Conservation (phyloP, 768 basidiomycete genomes). For the Boletellus ananiceps region DNA sequence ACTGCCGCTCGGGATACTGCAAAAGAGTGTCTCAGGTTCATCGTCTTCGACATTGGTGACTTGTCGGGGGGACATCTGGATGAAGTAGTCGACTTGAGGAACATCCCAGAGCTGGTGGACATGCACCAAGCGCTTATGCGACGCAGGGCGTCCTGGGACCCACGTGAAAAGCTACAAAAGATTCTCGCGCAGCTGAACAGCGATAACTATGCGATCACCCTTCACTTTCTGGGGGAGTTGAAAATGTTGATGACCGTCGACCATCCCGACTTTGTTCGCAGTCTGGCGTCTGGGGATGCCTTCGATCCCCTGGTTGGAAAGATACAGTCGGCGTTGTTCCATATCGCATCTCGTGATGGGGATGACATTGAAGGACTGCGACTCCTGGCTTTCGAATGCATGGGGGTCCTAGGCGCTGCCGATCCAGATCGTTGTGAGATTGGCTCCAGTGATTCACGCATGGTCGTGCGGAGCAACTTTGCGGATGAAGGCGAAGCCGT, state of each 20-base stretch:
- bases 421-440: conserved; percentile 92
- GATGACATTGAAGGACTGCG: conserved; percentile 67
- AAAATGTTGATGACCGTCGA: conserved; percentile 54
- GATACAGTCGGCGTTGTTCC: conserved; percentile 61
- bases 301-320: conserved; percentile 76
- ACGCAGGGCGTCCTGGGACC: conserved; percentile 47
- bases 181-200: conserved; percentile 71
- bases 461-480: conserved; percentile 80
- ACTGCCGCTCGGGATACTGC: conserved; percentile 49
- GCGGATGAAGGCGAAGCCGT: conserved; percentile 70
- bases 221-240: conserved; percentile 73
- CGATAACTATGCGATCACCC: conserved; percentile 76
- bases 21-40: conserved; percentile 56
- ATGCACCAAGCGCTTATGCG: conserved; percentile 39
- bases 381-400: conserved; percentile 78
- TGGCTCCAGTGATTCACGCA: conserved; percentile 49
- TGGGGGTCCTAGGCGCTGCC: conserved; percentile 87
- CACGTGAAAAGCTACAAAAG: conserved; percentile 51
- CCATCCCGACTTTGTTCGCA: conserved; percentile 49
- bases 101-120: conserved; percentile 59
- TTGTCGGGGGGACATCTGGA: conserved; percentile 54
- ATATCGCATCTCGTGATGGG: conserved; percentile 71
- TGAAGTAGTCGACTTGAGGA: conserved; percentile 75
- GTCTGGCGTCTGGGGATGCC: conserved; percentile 74
- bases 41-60: conserved; percentile 60